A percentile compares a stretch with the other conserved stretches of the same genome.
Conservation (phyloP, 2,329 filamentous ascomycete species). For the Fusarium circinatum region DNA sequence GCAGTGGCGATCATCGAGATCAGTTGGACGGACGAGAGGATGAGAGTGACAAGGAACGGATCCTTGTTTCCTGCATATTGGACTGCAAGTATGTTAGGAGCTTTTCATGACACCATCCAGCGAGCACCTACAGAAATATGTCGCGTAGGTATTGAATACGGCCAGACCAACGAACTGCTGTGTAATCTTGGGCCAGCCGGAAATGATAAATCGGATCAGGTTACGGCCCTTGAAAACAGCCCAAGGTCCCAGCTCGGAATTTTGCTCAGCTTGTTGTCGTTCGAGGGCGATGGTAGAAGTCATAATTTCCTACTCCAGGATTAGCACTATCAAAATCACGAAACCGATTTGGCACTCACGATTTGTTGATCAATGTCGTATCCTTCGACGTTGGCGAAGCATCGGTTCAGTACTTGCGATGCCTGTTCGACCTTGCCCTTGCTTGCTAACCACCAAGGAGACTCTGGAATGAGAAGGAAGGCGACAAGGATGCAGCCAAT, state of each 20-base stretch:
- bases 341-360: neutral
- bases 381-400: neutral
- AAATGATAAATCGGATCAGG: neutral
- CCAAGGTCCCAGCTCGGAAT: neutral
- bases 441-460: neutral
- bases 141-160: neutral
- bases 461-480: neutral
- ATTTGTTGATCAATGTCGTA: neutral
- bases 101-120: rapidly evolving
- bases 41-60: neutral
- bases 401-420: neutral
- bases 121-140: neutral
- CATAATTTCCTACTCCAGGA: rapidly evolving
- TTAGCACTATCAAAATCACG: neutral
- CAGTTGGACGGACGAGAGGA: neutral
- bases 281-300: neutral
- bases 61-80: neutral
- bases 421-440: neutral
- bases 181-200: neutral
- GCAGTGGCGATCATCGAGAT: neutral
- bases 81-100: neutral
- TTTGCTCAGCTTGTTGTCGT: neutral
- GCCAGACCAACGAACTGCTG: neutral
- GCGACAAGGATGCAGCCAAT: neutral
- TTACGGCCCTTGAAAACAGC: neutral